A percentile compares a stretch with the other conserved stretches of the same genome.
These are phyloP conservation scores for Murraya paniculata DNA, from an alignment of 345 rosid genomes.

Conservation along the genomic window DNA sequence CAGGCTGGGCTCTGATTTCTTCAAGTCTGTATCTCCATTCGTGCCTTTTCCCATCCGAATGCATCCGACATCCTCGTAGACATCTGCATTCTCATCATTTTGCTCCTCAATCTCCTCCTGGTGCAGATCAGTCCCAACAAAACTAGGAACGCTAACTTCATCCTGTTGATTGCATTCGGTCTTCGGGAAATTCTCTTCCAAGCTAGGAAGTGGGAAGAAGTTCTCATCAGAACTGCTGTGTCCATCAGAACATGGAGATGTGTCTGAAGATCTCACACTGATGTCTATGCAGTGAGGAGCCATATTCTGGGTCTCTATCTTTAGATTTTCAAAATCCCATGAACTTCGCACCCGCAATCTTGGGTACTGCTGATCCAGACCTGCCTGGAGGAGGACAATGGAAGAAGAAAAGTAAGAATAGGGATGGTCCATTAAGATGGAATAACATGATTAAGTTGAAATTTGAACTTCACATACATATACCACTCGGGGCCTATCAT, in stretches of 20 bases:
- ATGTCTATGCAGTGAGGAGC: conserved; percentile 31
- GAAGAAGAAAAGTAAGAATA: conserved; percentile 2
- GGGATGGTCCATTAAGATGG: conserved; percentile 10
- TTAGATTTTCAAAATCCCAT: conserved; percentile 49
- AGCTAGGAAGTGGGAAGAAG: conserved; percentile 47
- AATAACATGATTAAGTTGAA: conserved; percentile 3
- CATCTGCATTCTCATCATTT: conserved; percentile 35
- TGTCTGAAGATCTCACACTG: conserved; percentile 34
- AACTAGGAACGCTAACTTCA: conserved; percentile 28
- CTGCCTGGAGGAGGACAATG: conserved; percentile 41
- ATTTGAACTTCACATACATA: conserved; percentile 18
- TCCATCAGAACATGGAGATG: conserved; percentile 55
- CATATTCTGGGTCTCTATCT: conserved; percentile 35
- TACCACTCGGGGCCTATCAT: conserved; percentile 31
- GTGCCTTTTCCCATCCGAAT: conserved; percentile 42
- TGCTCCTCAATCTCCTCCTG: conserved; percentile 39
- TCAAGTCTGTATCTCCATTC: conserved; percentile 27
- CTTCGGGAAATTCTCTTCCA: conserved; percentile 38
- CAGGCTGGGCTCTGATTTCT: conserved; percentile 27
- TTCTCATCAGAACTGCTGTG: conserved; percentile 56
- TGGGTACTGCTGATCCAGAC: conserved; percentile 54
- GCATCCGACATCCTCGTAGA: conserved; percentile 61
- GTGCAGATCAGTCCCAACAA: conserved; percentile 22
- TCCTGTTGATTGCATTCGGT: conserved; percentile 31
- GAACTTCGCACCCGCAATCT: conserved; percentile 62